Conservation (phyloP, 1,284 basidiomycete species). For the Cutaneotrichosporon curvatum region DNA sequence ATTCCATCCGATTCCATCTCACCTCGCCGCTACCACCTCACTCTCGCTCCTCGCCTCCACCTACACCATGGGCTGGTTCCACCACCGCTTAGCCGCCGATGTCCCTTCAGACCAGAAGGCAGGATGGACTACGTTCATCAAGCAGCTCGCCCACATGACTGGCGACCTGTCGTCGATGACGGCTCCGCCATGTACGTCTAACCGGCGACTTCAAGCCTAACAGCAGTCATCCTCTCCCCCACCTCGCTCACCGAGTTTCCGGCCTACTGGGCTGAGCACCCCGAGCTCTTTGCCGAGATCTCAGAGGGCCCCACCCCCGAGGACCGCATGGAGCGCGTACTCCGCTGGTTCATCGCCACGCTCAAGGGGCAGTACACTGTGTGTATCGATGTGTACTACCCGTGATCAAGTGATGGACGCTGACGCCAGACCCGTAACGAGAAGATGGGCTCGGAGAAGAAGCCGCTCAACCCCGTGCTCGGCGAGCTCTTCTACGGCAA, state of each 20-base stretch:
- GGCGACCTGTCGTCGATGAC: conserved; percentile 92
- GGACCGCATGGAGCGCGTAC: conserved; percentile 64
- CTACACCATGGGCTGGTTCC: not conserved
- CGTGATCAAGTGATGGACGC: not conserved
- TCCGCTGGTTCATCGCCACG: conserved; percentile 88
- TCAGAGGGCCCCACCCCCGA: conserved; percentile 65
- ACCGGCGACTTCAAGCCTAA: not conserved
- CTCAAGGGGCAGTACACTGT: conserved; percentile 88
- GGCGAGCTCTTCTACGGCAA: conserved; percentile 91
- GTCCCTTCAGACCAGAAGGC: conserved; percentile 47
- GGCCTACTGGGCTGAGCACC: conserved; percentile 88
- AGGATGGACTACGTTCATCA: conserved; percentile 47
- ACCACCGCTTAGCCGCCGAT: conserved; percentile 30
- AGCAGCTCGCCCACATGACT: conserved; percentile 67
- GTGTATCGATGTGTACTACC: conserved; percentile 15
- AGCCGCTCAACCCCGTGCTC: conserved; percentile 91
- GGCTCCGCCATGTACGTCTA: conserved; percentile 59
- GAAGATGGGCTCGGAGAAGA: conserved; percentile 93
- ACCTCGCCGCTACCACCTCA: too few species aligned
- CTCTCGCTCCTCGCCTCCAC: not conserved
- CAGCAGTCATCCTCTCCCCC: conserved; percentile 69
- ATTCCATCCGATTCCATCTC: too few species aligned
- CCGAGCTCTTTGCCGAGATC: conserved; percentile 74
- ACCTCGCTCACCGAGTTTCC: conserved; percentile 68
- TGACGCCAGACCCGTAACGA: conserved; percentile 64